Evolutionary conservation across 768 basidiomycete genomes (phyloP).

Genomic region (Tricholoma sp.): DNA sequence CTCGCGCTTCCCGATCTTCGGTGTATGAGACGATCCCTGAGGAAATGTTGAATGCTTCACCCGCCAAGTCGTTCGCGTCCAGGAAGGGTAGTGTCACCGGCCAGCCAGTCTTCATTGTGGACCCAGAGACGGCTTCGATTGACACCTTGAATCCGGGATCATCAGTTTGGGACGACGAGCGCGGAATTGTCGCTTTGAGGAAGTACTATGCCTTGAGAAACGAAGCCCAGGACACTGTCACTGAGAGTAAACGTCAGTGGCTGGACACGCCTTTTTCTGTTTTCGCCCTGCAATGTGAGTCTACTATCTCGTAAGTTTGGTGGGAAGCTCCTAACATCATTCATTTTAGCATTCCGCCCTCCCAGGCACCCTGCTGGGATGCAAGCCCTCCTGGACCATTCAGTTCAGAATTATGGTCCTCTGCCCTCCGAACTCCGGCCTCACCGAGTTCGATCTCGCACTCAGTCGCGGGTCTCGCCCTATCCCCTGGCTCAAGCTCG

Average conservation of each 20-base stretch:
- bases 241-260: constrained; percentile 64
- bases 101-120: constrained; percentile 50
- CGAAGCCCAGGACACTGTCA: constrained; percentile 62
- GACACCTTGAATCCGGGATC: constrained; percentile 32
- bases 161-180: constrained; percentile 62
- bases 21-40: constrained; percentile 82
- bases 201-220: constrained; percentile 65
- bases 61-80: constrained; percentile 14
- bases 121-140: constrained; percentile 47
- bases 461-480: constrained; percentile 67
- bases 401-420: constrained; percentile 64
- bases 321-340: constrained; percentile 5
- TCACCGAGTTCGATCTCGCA: constrained; percentile 60
- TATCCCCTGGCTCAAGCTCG: constrained; percentile 51
- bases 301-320: background rate
- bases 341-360: constrained; percentile 58
- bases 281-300: constrained; percentile 71
- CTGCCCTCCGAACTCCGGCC: constrained; percentile 69
- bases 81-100: constrained; percentile 33
- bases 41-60: constrained; percentile 40
- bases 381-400: constrained; percentile 70
- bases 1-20: constrained; percentile 58
- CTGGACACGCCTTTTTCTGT: constrained; percentile 67
- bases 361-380: constrained; percentile 61
- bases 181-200: constrained; percentile 57